A percentile compares a stretch with the other conserved stretches of the same genome.
Conservation (phyloP, 495 filamentous ascomycete genomes). For the Aspergillus ostianus region DNA sequence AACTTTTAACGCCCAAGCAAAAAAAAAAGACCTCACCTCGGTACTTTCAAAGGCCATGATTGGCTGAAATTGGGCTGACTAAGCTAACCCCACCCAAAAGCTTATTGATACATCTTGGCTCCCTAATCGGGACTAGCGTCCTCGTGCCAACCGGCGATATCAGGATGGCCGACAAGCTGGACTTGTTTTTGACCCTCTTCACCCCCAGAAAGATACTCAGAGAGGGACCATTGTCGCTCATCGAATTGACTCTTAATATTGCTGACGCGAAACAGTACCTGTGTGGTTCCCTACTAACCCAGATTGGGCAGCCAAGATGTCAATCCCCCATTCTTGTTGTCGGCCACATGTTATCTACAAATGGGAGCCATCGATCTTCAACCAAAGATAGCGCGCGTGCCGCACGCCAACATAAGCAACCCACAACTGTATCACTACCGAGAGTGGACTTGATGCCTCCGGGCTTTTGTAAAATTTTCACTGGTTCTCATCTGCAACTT, state of each 20-base stretch:
- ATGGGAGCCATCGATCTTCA: neutral
- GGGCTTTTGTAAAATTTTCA: neutral
- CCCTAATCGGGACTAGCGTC: neutral
- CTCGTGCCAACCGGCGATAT: neutral
- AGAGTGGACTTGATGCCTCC: neutral
- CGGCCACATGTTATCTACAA: neutral
- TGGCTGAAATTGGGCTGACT: neutral
- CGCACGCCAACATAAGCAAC: neutral
- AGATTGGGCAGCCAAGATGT: neutral
- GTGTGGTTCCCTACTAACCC: neutral
- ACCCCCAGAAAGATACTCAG: too few relatives aligned
- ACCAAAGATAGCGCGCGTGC: neutral
- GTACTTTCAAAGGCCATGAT: too few relatives aligned
- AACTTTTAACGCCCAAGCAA: neutral
- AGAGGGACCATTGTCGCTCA: neutral
- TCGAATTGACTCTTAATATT: neutral
- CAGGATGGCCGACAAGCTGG: neutral
- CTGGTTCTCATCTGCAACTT: neutral
- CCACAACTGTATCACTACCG: neutral
- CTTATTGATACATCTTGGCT: neutral
- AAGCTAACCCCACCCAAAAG: neutral
- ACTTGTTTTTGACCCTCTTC: neutral
- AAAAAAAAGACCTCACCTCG: neutral
- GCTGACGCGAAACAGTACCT: neutral
- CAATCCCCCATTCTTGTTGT: neutral